These are phyloP conservation scores for sorghum (Sorghum bicolor) DNA, from an alignment of 176 grass and related monocot genomes.

Conservation along the genomic window DNA sequence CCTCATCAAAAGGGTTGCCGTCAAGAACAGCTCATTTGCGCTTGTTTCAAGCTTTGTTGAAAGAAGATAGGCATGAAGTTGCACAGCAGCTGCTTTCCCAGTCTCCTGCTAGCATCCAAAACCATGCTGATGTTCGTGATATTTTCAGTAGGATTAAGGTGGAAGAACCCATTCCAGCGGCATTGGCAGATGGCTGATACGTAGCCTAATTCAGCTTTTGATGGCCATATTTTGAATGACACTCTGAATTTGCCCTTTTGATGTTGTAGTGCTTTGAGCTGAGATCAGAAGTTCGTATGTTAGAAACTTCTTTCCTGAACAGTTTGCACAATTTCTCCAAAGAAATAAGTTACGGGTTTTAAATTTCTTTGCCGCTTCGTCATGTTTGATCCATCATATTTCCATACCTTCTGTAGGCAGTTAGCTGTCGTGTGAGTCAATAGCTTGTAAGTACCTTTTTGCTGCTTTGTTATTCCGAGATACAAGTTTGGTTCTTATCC, in stretches of 20 bases:
- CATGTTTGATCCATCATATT: slow-evolving; percentile 8
- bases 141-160: slow-evolving; percentile 61
- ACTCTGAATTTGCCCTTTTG: slow-evolving; percentile 24
- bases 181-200: slow-evolving; percentile 32
- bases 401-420: background rate
- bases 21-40: slow-evolving; percentile 56
- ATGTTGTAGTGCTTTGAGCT: slow-evolving; percentile 19
- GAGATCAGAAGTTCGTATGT: slow-evolving; percentile 21
- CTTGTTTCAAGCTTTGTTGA: slow-evolving; percentile 58
- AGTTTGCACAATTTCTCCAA: background rate
- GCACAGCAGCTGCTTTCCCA: slow-evolving; percentile 63
- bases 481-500: background rate
- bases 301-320: slow-evolving; percentile 30
- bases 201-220: slow-evolving; percentile 4
- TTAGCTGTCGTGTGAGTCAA: background rate
- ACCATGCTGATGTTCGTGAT: slow-evolving; percentile 65
- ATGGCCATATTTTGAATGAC: slow-evolving; percentile 9
- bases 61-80: slow-evolving; percentile 56
- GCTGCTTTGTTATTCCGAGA: background rate
- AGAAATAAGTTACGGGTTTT: slow-evolving; percentile 23
- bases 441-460: background rate
- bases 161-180: slow-evolving; percentile 28
- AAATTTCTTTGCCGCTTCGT: background rate
- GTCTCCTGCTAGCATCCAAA: slow-evolving; percentile 59
- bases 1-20: slow-evolving; percentile 54